Evolutionary conservation across 148 eudicot species (phyloP), one percentile per base, ranked within the genome.

Genomic region (Nepenthes mirabilis): DNA sequence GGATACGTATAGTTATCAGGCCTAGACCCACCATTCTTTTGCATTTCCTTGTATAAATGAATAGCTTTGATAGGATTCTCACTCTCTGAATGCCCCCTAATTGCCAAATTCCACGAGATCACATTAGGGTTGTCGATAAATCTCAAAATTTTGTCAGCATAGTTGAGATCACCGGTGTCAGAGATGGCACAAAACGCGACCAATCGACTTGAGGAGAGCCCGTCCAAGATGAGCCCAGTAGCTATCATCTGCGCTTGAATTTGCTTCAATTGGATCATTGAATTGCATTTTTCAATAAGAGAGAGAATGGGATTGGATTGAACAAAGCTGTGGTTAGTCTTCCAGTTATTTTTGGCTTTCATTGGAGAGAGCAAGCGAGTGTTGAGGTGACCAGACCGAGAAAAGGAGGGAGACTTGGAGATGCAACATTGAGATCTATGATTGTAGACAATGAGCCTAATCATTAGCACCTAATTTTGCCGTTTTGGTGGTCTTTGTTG

Each of bases 1-100:
- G 83, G 83, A 57, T 56, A 83, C 33, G 80, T 75, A 75, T 68
- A 78, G 56, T 78, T 63, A 69, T 83, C 83, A 0, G 85, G 88
- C 40, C 72, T 56, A 47, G 56, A 73, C 12, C 34, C 66, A 12
- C 68, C 62, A 57, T 9, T 37, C 68, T 70, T 60, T 55, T 68
- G 52, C 62, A 57, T 9, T 37, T 70, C 71, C 62, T 55, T 68
- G 52, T 80, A 80, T 77, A 80, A 69, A 6, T 51, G 33, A 32
- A 80, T 1, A 34, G 75, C 71, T 57, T 73, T 70, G 14, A 57
- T 50, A 0, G 79, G 80, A 51, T 2, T 37, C 10, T 50, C 57
- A 35, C 77, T 64, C 50, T 80, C 77, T 0, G 77, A 70, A 50
- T 69, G 66, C 14, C 82, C 82, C 49, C 78, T 56, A 55, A 83